These are phyloP conservation scores for Lepiota venenata DNA, from an alignment of 768 basidiomycete species.

Conservation along the genomic window DNA sequence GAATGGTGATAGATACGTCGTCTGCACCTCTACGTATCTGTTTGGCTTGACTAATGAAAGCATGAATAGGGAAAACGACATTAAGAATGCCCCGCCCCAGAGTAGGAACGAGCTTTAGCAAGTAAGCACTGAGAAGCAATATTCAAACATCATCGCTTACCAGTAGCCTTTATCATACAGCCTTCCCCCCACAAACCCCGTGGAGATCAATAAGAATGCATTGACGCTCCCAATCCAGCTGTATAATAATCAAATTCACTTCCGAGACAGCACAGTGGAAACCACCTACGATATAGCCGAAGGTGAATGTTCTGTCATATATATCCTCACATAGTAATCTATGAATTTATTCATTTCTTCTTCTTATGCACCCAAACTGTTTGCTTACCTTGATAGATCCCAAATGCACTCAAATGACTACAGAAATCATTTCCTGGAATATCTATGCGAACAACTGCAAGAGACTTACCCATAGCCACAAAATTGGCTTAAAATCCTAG, in stretches of 20 bases:
- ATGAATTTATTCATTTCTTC: not conserved
- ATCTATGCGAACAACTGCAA: not conserved
- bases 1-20: not conserved
- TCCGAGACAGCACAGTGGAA: not conserved
- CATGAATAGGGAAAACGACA: constrained; percentile 37
- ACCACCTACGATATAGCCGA: constrained; percentile 36
- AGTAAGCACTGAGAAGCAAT: not conserved
- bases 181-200: constrained; percentile 37
- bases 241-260: not conserved
- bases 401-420: constrained; percentile 36
- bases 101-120: constrained; percentile 25
- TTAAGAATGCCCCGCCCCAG: constrained; percentile 31
- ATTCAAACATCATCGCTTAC: constrained; percentile 20
- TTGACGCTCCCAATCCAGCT: constrained; percentile 35
- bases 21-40: constrained; percentile 38
- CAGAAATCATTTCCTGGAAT: not conserved
- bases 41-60: constrained; percentile 40
- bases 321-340: constrained; percentile 38
- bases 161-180: constrained; percentile 48
- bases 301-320: constrained; percentile 30
- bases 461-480: constrained; percentile 29
- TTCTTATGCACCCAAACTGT: not conserved
- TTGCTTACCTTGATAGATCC: constrained; percentile 39
- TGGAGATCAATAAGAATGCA: constrained; percentile 37
- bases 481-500: constrained; percentile 35